These are phyloP conservation scores for Aspergillus sp. DNA, from an alignment of 2,329 filamentous ascomycete genomes.

Conservation along the genomic window DNA sequence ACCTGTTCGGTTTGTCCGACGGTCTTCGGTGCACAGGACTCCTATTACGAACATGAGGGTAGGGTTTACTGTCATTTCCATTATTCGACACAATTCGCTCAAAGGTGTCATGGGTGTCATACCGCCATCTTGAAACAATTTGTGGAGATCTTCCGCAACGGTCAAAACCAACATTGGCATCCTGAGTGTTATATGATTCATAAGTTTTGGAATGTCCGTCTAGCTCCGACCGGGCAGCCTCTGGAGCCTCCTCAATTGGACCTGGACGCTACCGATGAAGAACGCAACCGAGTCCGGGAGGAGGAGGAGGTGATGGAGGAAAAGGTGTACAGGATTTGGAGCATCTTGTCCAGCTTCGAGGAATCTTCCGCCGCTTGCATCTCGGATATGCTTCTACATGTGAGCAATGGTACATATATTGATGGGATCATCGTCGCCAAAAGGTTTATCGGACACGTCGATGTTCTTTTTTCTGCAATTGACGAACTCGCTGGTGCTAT, in stretches of 20 bases:
- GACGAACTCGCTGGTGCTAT: conserved; percentile 80
- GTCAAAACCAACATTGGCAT: conserved; percentile 98
- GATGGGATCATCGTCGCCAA: conserved; percentile 93
- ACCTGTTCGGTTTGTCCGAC: conserved; percentile 96
- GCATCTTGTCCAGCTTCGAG: conserved; percentile 92
- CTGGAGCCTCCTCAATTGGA: conserved; percentile 46
- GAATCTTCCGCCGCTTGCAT: conserved; percentile 98
- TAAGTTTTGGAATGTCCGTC: conserved; percentile 98
- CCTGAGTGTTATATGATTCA: conserved; percentile 99
- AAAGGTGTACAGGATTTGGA: conserved; percentile 98
- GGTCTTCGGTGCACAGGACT: conserved; percentile 97
- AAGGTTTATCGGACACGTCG: conserved; percentile 93
- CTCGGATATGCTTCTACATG: conserved; percentile 96
- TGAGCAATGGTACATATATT: conserved; percentile 95
- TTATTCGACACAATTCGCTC: conserved; percentile 95
- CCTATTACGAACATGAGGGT: conserved; percentile 96
- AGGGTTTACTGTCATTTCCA: conserved; percentile 98
- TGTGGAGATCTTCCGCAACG: conserved; percentile 96
- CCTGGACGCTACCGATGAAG: conserved; percentile 61
- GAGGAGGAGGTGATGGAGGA: conserved; percentile 95
- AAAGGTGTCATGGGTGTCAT: conserved; percentile 93
- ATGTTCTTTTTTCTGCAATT: conserved; percentile 84
- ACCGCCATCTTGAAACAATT: conserved; percentile 98
- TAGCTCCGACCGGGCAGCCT: conserved; percentile 61
- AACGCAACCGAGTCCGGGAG: conserved; percentile 72